Evolutionary conservation across 148 eudicot genomes (phyloP), one percentile per base, ranked within the genome.

Genomic region (Chenopodium formosanum): DNA sequence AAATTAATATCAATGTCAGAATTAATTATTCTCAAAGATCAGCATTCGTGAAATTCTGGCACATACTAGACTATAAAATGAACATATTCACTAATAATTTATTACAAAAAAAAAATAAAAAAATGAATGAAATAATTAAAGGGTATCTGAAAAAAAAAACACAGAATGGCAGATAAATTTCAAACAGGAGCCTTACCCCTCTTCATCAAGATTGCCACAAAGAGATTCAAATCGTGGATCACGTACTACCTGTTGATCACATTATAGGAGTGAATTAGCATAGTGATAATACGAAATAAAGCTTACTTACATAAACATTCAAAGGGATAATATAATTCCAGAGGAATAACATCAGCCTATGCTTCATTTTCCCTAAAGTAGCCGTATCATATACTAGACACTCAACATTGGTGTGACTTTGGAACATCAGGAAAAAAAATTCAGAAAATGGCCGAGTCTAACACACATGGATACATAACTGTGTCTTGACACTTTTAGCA

Each of bases 151-250:
- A 71, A 19, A 11, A 6, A 31, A n/a, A 46, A 19, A 4, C 69
- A 66, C 37, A 67, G 19, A 56, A 20, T 20, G n/a, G 46, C 48
- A 50, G 47, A 65, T 20, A 2, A 66, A 29, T n/a, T 32, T 44
- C 29, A 23, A 56, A 23, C 22, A 75, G 31, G 40, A 81, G 69
- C 29, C 85, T 88, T 82, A 93, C 99, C 97, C 90, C 13, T 94
- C 93, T 70, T 75, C 89, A 77, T 94, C 94, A 58, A 94, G 86
- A 1, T 79, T 80, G 70, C 98, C 97, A 83, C 94, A 91, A 74
- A 94, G 90, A 73, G 97, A 81, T 84, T 96, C 98, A 89, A 96
- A 96, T 40, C 99, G 95, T 72, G 99, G 99, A 76, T 94, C 99
- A 31, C 97, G 94, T 53, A 77, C 84, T 78, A 89, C 91, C 97